A percentile compares a stretch with the other conserved stretches of the same genome.
phyloP scores from a whole-genome alignment of 192 early-diverging fungal species.

The Jimgerdemannia flammicorona region DNA sequence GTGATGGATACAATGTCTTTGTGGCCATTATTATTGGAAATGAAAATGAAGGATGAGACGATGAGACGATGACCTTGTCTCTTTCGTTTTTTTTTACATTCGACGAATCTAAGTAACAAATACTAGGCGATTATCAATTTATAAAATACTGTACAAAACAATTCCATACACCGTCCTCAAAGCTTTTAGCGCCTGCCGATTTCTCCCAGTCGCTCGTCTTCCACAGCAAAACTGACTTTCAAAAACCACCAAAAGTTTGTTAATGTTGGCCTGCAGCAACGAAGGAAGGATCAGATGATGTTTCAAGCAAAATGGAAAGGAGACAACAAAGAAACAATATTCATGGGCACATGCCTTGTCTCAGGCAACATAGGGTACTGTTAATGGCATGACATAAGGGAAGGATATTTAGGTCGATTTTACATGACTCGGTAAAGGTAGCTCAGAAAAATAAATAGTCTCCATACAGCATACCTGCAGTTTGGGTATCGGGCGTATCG shows the following conservation, averaged over 20 bases:
- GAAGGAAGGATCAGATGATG: neutral
- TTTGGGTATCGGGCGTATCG: constrained; percentile 76
- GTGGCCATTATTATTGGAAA: too few relatives aligned
- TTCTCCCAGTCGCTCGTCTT: neutral
- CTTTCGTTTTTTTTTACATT: too few relatives aligned
- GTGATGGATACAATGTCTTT: too few relatives aligned
- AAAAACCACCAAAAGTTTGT: neutral
- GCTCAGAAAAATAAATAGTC: neutral
- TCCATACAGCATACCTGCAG: constrained; percentile 41
- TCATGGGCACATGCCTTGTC: constrained; percentile 30
- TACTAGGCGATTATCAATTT: too few relatives aligned
- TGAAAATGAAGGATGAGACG: too few relatives aligned
- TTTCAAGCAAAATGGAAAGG: neutral
- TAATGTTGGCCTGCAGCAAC: neutral
- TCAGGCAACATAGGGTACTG: constrained; percentile 79
- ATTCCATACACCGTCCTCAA: too few relatives aligned
- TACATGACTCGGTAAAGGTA: neutral
- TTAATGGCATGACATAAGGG: too few relatives aligned
- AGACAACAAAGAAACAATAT: neutral
- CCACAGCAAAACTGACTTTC: neutral
- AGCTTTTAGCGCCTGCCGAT: too few relatives aligned
- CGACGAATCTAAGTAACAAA: too few relatives aligned
- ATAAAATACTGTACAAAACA: too few relatives aligned
- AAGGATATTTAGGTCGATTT: too few relatives aligned
- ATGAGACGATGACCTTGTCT: too few relatives aligned